phyloP scores from a whole-genome alignment of 2,329 filamentous ascomycete species.

The Dissoconium aciculare region DNA sequence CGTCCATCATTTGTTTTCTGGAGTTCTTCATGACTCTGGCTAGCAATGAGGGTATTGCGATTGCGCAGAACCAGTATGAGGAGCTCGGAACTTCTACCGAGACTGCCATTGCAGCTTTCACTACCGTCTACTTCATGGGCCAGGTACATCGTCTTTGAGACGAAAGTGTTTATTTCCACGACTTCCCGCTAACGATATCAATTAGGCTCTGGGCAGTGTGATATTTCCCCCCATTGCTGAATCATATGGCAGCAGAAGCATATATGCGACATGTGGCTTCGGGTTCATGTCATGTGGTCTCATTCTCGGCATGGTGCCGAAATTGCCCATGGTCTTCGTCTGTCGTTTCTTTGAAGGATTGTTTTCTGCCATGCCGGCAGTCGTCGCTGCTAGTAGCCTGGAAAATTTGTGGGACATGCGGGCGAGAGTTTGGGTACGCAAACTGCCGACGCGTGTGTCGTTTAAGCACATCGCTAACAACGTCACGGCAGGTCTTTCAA shows the following conservation, averaged over 20 bases:
- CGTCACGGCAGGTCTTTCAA: slow-evolving; percentile 33
- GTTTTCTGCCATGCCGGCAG: slow-evolving; percentile 34
- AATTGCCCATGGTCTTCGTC: slow-evolving; percentile 25
- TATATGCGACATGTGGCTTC: slow-evolving; percentile 24
- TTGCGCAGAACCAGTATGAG: no score
- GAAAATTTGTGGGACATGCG: slow-evolving; percentile 36
- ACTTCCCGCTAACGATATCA: no score
- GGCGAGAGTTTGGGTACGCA: slow-evolving; percentile 30
- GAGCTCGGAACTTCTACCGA: no score
- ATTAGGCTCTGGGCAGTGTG: slow-evolving; percentile 27
- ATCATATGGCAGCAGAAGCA: slow-evolving; percentile 23
- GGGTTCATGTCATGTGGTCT: slow-evolving; percentile 24
- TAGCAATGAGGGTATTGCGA: slow-evolving; percentile 12
- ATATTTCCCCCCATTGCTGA: slow-evolving; percentile 28
- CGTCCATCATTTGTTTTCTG: slow-evolving; percentile 10
- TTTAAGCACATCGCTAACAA: no score
- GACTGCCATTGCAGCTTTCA: no score
- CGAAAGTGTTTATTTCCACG: slow-evolving; percentile 23
- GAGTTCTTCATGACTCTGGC: slow-evolving; percentile 12
- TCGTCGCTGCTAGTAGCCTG: slow-evolving; percentile 34
- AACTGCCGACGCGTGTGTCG: no score
- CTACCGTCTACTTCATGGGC: no score
- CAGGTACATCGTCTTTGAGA: slow-evolving; percentile 7
- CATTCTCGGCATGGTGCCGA: slow-evolving; percentile 26
- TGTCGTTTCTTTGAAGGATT: slow-evolving; percentile 32